Evolutionary conservation across 2,329 filamentous ascomycete species (phyloP).

Genomic region (Exophiala alcalophila): DNA sequence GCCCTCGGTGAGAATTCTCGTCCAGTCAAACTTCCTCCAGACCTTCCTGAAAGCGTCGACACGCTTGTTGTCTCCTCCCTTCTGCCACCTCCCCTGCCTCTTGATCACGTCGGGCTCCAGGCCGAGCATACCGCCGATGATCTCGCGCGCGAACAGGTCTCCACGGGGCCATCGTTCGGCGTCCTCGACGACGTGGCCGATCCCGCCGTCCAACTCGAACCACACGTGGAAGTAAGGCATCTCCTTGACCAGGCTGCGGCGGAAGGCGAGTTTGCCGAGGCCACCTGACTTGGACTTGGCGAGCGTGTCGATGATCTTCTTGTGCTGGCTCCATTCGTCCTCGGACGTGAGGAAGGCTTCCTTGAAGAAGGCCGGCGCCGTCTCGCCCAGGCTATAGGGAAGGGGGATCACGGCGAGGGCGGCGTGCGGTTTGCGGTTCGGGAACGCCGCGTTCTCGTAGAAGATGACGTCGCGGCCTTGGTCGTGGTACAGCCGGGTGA

Average conservation of each 20-base stretch:
- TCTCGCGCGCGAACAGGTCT: constrained; percentile 87
- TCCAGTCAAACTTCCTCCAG: constrained; percentile 95
- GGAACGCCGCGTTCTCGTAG: constrained; percentile 91
- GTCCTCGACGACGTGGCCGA: constrained; percentile 92
- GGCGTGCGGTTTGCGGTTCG: constrained; percentile 75
- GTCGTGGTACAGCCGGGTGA: constrained; percentile 91
- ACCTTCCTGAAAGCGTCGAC: constrained; percentile 75
- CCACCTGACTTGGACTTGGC: constrained; percentile 54
- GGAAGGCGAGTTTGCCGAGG: constrained; percentile 76
- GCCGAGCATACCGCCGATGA: constrained; percentile 89
- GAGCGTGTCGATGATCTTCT: constrained; percentile 86
- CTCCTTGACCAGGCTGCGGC: constrained; percentile 80
- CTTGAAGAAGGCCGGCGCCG: constrained; percentile 88
- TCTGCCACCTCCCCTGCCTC: constrained; percentile 81
- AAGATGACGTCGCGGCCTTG: constrained; percentile 91
- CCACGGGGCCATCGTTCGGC: constrained; percentile 79
- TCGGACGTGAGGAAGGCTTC: constrained; percentile 87
- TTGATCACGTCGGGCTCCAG: constrained; percentile 78
- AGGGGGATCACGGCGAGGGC: constrained; percentile 83
- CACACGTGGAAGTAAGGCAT: constrained; percentile 99
- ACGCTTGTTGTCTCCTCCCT: constrained; percentile 61
- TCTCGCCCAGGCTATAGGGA: constrained; percentile 86
- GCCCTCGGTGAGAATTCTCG: constrained; percentile 56
- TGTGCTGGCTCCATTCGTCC: constrained; percentile 93
- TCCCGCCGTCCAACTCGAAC: constrained; percentile 87